Conservation (phyloP, 805 yeast species). For the Maudiozyma pseudohumilis region DNA sequence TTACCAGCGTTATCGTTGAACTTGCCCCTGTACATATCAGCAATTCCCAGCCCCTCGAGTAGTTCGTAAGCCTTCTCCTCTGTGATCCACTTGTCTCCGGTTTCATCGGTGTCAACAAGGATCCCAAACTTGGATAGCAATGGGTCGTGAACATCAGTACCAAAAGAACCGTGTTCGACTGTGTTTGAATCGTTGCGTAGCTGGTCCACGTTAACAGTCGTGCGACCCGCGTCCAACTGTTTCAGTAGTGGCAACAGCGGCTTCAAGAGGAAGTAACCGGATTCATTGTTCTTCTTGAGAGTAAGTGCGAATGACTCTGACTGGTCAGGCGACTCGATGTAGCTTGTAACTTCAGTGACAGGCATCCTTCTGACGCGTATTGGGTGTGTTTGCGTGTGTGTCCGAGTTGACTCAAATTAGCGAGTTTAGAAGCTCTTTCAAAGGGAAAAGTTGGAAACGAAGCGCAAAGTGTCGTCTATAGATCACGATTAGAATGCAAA, state of each 20-base stretch:
- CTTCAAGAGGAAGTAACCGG: constrained; percentile 18
- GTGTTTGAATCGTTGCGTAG: neutral
- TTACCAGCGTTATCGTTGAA: constrained; percentile 4
- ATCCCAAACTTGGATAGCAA: constrained; percentile 20
- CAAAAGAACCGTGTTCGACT: neutral
- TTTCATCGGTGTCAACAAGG: constrained; percentile 20
- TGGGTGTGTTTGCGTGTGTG: no score
- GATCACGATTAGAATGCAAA: no score
- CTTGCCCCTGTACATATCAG: constrained; percentile 11
- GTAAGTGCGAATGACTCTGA: constrained; percentile 9
- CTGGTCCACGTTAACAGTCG: constrained; percentile 4
- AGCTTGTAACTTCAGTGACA: constrained; percentile 11
- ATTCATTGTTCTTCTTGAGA: constrained; percentile 14
- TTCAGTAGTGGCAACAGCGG: constrained; percentile 20
- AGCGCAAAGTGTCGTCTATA: no score
- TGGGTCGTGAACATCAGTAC: constrained; percentile 2
- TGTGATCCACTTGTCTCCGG: constrained; percentile 25
- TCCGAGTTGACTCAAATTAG: no score
- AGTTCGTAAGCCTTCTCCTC: constrained; percentile 19
- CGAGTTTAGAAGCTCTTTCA: no score
- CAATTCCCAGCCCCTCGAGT: constrained; percentile 13
- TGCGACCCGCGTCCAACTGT: constrained; percentile 6
- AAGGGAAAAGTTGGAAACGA: no score
- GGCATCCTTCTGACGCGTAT: no score
- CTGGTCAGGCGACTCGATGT: constrained; percentile 8